Evolutionary conservation across 148 eudicot genomes (phyloP), one percentile per base, ranked within the genome.

Genomic region (Chenopodium formosanum): DNA sequence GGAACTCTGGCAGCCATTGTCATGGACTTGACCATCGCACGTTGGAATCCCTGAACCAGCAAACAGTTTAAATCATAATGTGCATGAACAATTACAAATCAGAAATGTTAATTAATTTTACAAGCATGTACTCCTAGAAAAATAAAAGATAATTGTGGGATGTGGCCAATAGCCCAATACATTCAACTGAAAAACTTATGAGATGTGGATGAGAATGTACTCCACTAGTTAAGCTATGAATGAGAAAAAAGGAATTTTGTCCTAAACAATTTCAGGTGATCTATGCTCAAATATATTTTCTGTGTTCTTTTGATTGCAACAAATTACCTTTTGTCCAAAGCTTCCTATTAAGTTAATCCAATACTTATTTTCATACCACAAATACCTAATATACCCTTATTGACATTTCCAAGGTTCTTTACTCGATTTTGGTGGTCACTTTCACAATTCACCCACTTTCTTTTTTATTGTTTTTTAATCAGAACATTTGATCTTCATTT

Each of bases 11-110:
- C 95, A 84, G 98, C 99, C 87, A 90, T 80, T 14, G 93, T 97
- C 99, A 97, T 97, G 77, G 99, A 88, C 84, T 97, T 97, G 46
- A 91, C 97, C 99, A 97, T 97, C 46, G 97, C 97, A 58, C 99
- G 99, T 82, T 90, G 94, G 89, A 84, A 97, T 75, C 98, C 91
- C 99, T 97, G 91, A 82, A 84, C 76, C 79, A 68, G 53, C 29
- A 71, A 81, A 80, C 62, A n/a, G 50, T 78, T 58, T 10, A 40
- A 72, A 12, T 70, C 48, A 66, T 65, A 20, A 53, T 8, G 79
- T 23, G 40, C 73, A 77, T 22, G 69, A 71, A 4, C 16, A 4
- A 56, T 23, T 32, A 5, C 46, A 62, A 22, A 16, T 25, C 47
- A 44, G 56, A 60, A 44, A 56, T 23, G 13, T 34, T 23, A 29